A percentile compares a stretch with the other conserved stretches of the same genome.
Evolutionary conservation across 2,329 filamentous ascomycete species (phyloP).

Genomic region (Cercospora beticola): DNA sequence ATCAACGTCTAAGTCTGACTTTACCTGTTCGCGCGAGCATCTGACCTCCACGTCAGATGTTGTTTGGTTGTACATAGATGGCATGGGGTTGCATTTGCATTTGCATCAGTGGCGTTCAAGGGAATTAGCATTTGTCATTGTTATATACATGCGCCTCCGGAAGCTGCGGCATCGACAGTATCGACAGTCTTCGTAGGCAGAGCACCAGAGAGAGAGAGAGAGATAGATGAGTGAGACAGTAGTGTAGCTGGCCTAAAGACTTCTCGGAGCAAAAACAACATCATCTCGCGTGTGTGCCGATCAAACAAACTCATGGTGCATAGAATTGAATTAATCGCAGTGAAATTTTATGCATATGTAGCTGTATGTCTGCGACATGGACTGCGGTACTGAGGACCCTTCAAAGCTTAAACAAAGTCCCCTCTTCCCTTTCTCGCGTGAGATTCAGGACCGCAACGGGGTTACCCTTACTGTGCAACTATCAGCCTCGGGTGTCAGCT

Average conservation of each 20-base stretch:
- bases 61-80: neutral
- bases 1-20: slow-evolving; percentile 7
- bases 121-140: neutral
- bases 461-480: neutral
- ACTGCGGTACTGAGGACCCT: neutral
- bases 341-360: neutral
- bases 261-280: neutral
- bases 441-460: neutral
- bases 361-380: neutral
- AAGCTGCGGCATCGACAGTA: neutral
- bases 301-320: neutral
- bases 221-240: neutral
- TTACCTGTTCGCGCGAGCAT: too few relatives aligned
- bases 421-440: neutral
- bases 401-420: neutral
- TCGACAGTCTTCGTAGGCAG: neutral
- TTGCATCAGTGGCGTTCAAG: neutral
- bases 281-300: neutral
- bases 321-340: neutral
- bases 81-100: neutral
- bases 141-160: neutral
- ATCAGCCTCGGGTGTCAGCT: neutral
- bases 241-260: neutral
- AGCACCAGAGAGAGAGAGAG: neutral
- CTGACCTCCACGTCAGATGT: neutral